A percentile compares a stretch with the other conserved stretches of the same genome.
phyloP scores from a whole-genome alignment of 2,329 filamentous ascomycete genomes.

The Colletotrichum cordylinicola region DNA sequence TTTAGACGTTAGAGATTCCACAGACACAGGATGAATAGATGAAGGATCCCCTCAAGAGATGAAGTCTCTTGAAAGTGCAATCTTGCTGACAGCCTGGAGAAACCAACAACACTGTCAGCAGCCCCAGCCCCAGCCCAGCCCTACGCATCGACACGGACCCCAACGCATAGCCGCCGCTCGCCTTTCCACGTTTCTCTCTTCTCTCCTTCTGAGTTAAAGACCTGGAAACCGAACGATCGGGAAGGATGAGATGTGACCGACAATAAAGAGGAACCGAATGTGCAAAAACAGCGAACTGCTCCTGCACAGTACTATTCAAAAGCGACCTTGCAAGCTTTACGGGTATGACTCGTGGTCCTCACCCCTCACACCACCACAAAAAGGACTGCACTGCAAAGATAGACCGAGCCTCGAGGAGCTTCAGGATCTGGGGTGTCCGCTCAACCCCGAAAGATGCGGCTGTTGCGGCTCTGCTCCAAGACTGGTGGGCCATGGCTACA shows the following conservation, averaged over 20 bases:
- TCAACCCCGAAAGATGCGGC: background rate
- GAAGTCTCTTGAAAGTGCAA: background rate
- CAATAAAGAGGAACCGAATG: background rate
- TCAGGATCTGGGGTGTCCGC: background rate
- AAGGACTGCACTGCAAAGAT: background rate
- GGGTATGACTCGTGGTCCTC: no score
- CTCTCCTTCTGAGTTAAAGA: background rate
- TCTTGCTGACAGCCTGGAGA: background rate
- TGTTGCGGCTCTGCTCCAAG: background rate
- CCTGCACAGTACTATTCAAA: background rate
- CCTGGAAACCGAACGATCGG: background rate
- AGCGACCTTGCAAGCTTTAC: background rate
- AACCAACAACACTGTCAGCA: background rate
- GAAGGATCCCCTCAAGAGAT: rapidly evolving
- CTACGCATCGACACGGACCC: background rate
- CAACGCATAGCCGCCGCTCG: background rate
- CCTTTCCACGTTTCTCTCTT: background rate
- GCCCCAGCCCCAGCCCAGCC: background rate
- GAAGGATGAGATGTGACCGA: background rate
- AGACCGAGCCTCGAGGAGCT: background rate
- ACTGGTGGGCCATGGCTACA: background rate
- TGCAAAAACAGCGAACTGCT: background rate
- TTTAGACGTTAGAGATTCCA: background rate
- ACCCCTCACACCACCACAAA: background rate
- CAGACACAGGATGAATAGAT: background rate